phyloP scores from a whole-genome alignment of 192 early-diverging fungal species.

The Gaertneriomyces semiglobifer region DNA sequence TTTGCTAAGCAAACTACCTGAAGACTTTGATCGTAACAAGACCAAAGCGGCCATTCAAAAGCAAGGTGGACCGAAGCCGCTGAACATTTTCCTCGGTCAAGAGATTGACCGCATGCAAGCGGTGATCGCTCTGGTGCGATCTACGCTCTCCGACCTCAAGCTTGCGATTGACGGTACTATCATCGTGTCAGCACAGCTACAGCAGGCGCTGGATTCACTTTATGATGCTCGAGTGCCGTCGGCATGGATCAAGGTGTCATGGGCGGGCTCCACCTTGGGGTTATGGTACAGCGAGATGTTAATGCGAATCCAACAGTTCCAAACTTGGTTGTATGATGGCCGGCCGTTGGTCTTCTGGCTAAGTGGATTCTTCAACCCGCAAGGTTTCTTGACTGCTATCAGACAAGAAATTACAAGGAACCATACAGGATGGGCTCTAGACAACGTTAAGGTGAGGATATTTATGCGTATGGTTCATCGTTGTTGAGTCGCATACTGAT shows the following conservation, averaged over 20 bases:
- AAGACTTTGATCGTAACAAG: constrained; percentile 60
- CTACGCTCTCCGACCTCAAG: constrained; percentile 56
- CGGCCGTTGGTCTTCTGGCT: constrained; percentile 65
- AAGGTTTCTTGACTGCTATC: constrained; percentile 67
- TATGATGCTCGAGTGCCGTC: constrained; percentile 61
- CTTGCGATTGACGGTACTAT: constrained; percentile 67
- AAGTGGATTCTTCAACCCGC: constrained; percentile 63
- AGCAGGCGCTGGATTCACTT: constrained; percentile 61
- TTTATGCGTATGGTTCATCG: not conserved
- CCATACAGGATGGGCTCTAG: constrained; percentile 61
- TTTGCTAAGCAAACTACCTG: constrained; percentile 55
- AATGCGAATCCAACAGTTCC: constrained; percentile 51
- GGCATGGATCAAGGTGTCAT: constrained; percentile 58
- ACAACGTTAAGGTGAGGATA: constrained; percentile 51
- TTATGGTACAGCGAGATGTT: constrained; percentile 61
- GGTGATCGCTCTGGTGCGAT: constrained; percentile 52
- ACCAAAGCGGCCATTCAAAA: constrained; percentile 48
- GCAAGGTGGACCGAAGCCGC: constrained; percentile 55
- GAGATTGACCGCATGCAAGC: constrained; percentile 65
- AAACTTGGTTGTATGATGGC: constrained; percentile 61
- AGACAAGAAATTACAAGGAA: constrained; percentile 61
- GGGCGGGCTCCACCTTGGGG: constrained; percentile 55
- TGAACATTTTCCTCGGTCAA: constrained; percentile 64
- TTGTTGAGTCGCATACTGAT: not conserved
- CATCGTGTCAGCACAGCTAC: constrained; percentile 53